phyloP scores from a whole-genome alignment of 169 alveolate species.

The Cyclospora cayetanensis region DNA sequence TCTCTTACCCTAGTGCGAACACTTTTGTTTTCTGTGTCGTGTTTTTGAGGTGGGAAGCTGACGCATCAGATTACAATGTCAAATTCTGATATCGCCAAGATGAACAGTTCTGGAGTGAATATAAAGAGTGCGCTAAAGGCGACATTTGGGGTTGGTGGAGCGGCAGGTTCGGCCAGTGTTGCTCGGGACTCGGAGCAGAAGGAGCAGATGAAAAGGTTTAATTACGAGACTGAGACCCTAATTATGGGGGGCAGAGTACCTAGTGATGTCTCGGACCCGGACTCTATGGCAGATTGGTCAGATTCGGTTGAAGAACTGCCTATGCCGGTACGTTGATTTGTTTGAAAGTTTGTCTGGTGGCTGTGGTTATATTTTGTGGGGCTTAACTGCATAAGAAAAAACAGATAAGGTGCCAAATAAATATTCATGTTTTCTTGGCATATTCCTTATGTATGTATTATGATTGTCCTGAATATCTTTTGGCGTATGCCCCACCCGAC shows the following conservation, averaged over 20 bases:
- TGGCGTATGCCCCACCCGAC: neutral
- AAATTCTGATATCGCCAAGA: slow-evolving; percentile 75
- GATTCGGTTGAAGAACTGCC: slow-evolving; percentile 72
- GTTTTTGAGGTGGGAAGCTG: slow-evolving; percentile 82
- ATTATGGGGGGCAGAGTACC: slow-evolving; percentile 82
- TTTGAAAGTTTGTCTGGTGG: neutral
- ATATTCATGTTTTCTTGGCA: neutral
- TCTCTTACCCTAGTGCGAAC: no score
- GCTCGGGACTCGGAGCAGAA: neutral
- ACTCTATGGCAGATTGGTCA: slow-evolving; percentile 78
- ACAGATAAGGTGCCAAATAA: neutral
- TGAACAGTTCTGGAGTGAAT: slow-evolving; percentile 80
- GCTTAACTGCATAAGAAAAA: no score
- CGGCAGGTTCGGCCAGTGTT: slow-evolving; percentile 60
- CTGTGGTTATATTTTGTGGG: no score
- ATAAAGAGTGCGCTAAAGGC: slow-evolving; percentile 77
- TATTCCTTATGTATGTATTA: neutral
- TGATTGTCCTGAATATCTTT: neutral
- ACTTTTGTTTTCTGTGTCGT: no score
- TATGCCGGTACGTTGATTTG: slow-evolving; percentile 72
- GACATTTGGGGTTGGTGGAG: neutral
- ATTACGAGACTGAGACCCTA: slow-evolving; percentile 72
- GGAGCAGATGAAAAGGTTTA: neutral
- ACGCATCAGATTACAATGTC: slow-evolving; percentile 82
- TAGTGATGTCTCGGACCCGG: slow-evolving; percentile 81